phyloP scores from a whole-genome alignment of 768 basidiomycete genomes.

The Trametes coccinea region DNA sequence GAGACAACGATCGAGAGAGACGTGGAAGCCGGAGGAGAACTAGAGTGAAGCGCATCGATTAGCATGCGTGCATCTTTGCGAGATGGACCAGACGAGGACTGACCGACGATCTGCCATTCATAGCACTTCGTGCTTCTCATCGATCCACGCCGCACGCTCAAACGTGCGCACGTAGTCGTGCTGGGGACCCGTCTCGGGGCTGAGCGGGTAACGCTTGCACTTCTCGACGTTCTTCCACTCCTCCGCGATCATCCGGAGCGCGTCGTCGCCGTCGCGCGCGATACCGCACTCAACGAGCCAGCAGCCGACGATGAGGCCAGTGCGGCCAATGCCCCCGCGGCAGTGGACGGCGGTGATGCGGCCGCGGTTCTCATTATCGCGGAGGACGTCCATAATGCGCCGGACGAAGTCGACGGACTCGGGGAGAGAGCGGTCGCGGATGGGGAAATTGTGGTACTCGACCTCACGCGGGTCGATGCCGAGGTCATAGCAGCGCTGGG shows the following conservation, averaged over 20 bases:
- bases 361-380: constrained; percentile 58
- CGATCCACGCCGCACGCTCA: constrained; percentile 25
- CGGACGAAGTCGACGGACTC: constrained; percentile 59
- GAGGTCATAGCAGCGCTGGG: constrained; percentile 51
- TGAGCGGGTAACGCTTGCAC: constrained; percentile 70
- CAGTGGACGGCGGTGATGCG: constrained; percentile 76
- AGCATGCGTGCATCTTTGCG: not conserved
- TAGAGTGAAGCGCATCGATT: not conserved
- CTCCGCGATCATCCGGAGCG: constrained; percentile 60
- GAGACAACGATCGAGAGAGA: not conserved
- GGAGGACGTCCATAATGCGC: constrained; percentile 55
- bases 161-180: constrained; percentile 74
- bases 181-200: constrained; percentile 79
- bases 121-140: constrained; percentile 23
- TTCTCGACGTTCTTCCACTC: constrained; percentile 81
- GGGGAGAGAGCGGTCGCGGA: constrained; percentile 70
- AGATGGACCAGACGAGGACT: not conserved
- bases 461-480: constrained; percentile 55
- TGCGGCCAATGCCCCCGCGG: constrained; percentile 74
- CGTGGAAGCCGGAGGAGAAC: too few relatives aligned
- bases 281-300: constrained; percentile 72
- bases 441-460: constrained; percentile 79
- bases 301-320: constrained; percentile 65
- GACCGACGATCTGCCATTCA: constrained; percentile 21
- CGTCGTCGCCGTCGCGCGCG: constrained; percentile 64